Conservation (phyloP, 2,329 filamentous ascomycete genomes). For the Nemania sp. region DNA sequence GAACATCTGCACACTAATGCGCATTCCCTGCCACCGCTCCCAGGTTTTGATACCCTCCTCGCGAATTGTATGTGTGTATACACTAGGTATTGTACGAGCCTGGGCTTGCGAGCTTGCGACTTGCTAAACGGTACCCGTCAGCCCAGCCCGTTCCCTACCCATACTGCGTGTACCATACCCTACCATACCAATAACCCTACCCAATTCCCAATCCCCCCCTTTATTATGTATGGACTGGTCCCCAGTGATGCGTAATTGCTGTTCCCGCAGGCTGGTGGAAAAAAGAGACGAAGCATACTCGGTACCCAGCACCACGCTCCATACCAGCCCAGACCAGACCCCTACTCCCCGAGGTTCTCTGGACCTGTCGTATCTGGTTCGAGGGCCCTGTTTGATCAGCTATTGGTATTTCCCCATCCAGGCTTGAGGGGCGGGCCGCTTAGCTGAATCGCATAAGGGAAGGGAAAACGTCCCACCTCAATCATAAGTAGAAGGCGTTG, state of each 20-base stretch:
- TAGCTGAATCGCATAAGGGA: constrained; percentile 12
- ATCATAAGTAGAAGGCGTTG: constrained; percentile 14
- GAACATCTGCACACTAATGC: constrained; percentile 38
- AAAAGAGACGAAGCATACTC: neutral
- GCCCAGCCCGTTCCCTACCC: neutral
- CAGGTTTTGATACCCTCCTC: constrained; percentile 3
- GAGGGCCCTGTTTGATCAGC: constrained; percentile 35
- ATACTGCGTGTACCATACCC: neutral
- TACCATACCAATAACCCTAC: neutral
- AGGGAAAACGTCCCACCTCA: neutral
- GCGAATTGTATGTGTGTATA: no score
- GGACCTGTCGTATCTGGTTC: constrained; percentile 24
- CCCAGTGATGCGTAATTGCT: constrained; percentile 7
- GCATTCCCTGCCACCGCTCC: constrained; percentile 31
- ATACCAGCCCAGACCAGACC: constrained; percentile 3
- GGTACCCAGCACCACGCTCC: no score
- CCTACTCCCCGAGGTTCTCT: constrained; percentile 6
- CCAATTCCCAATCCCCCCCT: constrained; percentile 17
- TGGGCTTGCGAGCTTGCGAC: neutral
- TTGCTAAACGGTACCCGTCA: no score
- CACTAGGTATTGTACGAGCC: no score
- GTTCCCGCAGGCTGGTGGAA: neutral
- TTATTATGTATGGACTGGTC: constrained; percentile 23
- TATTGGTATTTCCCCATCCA: constrained; percentile 29
- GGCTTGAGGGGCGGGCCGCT: constrained; percentile 22